Evolutionary conservation across 352 stramenopile species (phyloP), one percentile per base, ranked within the genome.

Genomic region (Phytophthora lateralis): DNA sequence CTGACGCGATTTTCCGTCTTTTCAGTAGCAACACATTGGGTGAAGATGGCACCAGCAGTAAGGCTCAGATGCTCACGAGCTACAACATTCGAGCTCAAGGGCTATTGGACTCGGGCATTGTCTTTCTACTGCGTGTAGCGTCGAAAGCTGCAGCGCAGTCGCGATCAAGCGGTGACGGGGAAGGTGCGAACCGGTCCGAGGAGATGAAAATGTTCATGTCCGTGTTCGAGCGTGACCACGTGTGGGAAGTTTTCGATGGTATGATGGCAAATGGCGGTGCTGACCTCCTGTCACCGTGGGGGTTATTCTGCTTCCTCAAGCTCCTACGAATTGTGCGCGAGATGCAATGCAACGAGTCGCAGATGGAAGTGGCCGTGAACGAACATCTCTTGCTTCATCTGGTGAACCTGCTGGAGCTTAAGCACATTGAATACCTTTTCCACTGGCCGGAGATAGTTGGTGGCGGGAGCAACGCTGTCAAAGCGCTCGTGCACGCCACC

Each of bases 221-320:
- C 0, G 60, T 79, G 2, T 88, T 93, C 37, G 50, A 78, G 29
- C 63, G 69, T 8, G 60, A 66, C 1, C 48, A 55, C 4, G 66
- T 89, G 6, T 95, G 86, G 86, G 43, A 70, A 63, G 66, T 69
- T 21, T 58, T 92, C 15, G 71, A 62, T 30, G 60, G 63, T 30
- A 71, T 95, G 62, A 66, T 89, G 35, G 44, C 48, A 47, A 67
- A 37, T 59, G 64, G 82, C 14, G 86, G 88, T 20, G 68, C 70
- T 48, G 78, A 92, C 49, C 58, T 90, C 5, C 41, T 96, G 38
- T 96, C 87, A 6, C 89, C 89, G 1, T 93, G 76, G 80, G 89
- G 89, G 0, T 61, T 96, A 10, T 92, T 95, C 52, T 96, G 78
- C 49, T 87, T 94, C 15, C 70, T 97, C 24, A 93, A 92, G 50